Base-by-base conservation (phyloP, 2,329 filamentous ascomycete genomes). In the Berkeleyomyces basicola region DNA sequence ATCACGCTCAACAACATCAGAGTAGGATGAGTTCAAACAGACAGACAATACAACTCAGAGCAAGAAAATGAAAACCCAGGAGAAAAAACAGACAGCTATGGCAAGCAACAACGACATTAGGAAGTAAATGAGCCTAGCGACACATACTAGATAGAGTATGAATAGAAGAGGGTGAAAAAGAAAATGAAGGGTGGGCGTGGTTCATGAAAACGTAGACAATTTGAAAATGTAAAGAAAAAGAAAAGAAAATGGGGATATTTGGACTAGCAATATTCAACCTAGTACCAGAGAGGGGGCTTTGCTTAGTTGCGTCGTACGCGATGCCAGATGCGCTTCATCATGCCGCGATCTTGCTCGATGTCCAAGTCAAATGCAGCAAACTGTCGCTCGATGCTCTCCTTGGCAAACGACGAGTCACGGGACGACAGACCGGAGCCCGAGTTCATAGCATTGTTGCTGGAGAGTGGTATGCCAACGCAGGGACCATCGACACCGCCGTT, bases 271-370 rank as follows among this genome's bases (percentile, higher is more conserved):
- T 39, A 65, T 60, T 55, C 39, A 51, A 65, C 57, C 42, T n/a
- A 16, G 5, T 11, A 31, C 42, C 23, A 44, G 23, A 11, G 36
- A 47, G 16, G 47, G 14, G 42, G 6, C 23, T 2, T 31, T n/a
- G 16, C 42, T 49, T 44, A 64, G 53, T 64, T 61, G 40, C 64
- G 58, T 31, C 61, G 58, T 46, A 86, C 80, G 64, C 77, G 78
- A 66, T 85, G 82, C 83, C 83, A 86, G 63, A 86, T 76, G 61
- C 82, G 78, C 73, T 81, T 85, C 69, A 86, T 78, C 2, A 82
- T 76, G 3, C 79, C 77, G 59, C 74, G 76, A 63, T 84, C 81
- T 63, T 77, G 73, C 36, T 70, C 71, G 51, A 69, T 74, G 76
- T 72, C 80, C 63, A 78, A 76, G 65, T 84, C 81, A 46, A 83